Evolutionary conservation across 1,139 yeast genomes (phyloP), one percentile per base, ranked within the genome.

Genomic region (Blastobotrys malaysiensis): DNA sequence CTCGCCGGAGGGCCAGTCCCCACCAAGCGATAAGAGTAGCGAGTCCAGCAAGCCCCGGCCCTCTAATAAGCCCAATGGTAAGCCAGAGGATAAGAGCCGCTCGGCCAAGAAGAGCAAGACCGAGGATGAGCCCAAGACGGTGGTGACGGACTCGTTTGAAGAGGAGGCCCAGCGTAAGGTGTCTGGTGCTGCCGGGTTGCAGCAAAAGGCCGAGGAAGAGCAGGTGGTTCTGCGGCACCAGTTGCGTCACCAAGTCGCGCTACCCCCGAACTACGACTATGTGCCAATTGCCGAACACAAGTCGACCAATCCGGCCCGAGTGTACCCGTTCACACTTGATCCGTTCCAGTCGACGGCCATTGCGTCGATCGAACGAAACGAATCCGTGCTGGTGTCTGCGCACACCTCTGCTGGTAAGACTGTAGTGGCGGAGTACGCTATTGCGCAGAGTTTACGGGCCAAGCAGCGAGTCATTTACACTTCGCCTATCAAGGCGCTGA

Each of bases 391-490:
- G 63, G 98, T 93, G 1, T 91, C 98, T 21, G 99, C 99, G 0
- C 99, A 93, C 52, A 91, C 99, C 0, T 91, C 98, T 27, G 99
- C 99, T 6, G 99, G 99, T 74, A 93, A 93, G 69, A 93, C 99
- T 0, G 99, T 95, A 49, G 99, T 93, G 51, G 99, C 99, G 0
- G 99, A 93, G 68, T 95, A 93, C 66, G 98, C 99, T 46, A 93
- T 93, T 73, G 98, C 99, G 1, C 95, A 90, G 75, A 88, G 97
- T 13, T 75, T 89, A 59, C 76, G 90, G 63, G 90, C 88, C 54
- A 90, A 89, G 73, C 97, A 93, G 68, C 83, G 97, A 72, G 97
- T 93, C 52, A 93, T 93, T 58, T 93, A 93, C 68, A 93, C 99
- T 0, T 91, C 98, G 1, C 99, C 99, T 2, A 93, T 93, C 67